Evolutionary conservation across 805 yeast species (phyloP).

Genomic region (Torulaspora microellipsoides): DNA sequence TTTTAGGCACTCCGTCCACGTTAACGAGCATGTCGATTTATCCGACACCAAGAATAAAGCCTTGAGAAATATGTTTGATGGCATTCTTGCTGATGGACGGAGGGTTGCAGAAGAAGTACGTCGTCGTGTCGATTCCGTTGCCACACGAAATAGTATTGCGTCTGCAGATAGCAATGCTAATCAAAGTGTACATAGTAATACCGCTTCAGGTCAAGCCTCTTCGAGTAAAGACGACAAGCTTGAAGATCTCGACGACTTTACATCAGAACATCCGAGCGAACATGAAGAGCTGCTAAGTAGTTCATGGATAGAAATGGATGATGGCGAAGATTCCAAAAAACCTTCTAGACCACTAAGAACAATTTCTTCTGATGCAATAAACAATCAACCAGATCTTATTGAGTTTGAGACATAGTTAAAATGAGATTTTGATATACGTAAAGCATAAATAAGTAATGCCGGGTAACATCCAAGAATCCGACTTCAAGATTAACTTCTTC

Average conservation of each 20-base stretch:
- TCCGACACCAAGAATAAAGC: constrained; percentile 48
- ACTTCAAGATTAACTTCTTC: no score
- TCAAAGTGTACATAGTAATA: background rate
- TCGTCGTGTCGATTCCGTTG: constrained; percentile 75
- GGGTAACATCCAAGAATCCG: no score
- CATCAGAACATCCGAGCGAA: constrained; percentile 28
- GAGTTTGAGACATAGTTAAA: constrained; percentile 31
- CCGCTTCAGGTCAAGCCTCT: constrained; percentile 5
- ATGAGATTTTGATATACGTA: no score
- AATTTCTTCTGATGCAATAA: constrained; percentile 9
- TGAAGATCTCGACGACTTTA: constrained; percentile 33
- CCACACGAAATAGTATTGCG: constrained; percentile 32
- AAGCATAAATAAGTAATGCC: no score
- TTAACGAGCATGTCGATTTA: constrained; percentile 47
- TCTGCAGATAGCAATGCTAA: constrained; percentile 18
- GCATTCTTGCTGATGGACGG: constrained; percentile 85
- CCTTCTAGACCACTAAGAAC: constrained; percentile 16
- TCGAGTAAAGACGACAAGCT: constrained; percentile 16
- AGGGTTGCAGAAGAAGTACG: constrained; percentile 87
- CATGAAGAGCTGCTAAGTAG: constrained; percentile 26
- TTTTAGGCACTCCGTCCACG: constrained; percentile 61
- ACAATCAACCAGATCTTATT: constrained; percentile 22
- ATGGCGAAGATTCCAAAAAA: constrained; percentile 11
- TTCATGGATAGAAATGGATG: constrained; percentile 30
- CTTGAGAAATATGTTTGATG: constrained; percentile 84